Base-by-base conservation (phyloP, 352 stramenopile species). In the Aphanomyces cochlioides region DNA sequence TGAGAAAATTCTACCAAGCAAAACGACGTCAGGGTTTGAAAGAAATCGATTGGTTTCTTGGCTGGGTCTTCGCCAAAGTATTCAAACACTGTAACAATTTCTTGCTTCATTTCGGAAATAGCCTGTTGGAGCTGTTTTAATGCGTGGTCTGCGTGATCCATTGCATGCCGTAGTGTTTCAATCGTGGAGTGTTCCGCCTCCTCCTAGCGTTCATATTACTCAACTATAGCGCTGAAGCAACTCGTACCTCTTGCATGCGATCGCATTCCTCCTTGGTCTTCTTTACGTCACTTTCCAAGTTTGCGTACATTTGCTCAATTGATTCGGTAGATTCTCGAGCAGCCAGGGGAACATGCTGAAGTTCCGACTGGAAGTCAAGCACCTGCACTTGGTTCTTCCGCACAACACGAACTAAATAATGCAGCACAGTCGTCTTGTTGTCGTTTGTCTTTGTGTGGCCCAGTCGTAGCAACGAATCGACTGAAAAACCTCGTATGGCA, bases 371-470 rank as follows among this genome's bases (percentile, higher is more conserved):
- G 68, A 98, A 98, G n/a, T 95, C 84, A 0, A 98, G 75, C 10
- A 98, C 79, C 43, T 87, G 79, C 7, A 84, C 80, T 37, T 99
- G 92, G 72, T 99, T 99, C 43, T 93, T 93, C 74, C 98, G 96
- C 6, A 98, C 86, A 4, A 99, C 72, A 56, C 95, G 96, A 5
- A 98, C 92, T 10, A 99, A 78, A 76, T 99, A 99, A 69, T 99
- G 95, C n/a, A 99, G 79, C 38, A 99, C 95, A 13, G 93, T 98
- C 13, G 96, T 99, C 75, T 98, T 98, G 74, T 98, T 95, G 74
- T 99, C 92, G 21, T 93, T 80, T 5, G 96, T 98, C 75, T 99
- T 99, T 50, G 97, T 98, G 73, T 99, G 83, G 0, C 83, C 85
- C 21, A 88, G 93, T 38, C 85, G 95, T 2, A 99, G 76, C 12